Conservation (phyloP, 352 stramenopile species). For the Globisporangium spinosum region DNA sequence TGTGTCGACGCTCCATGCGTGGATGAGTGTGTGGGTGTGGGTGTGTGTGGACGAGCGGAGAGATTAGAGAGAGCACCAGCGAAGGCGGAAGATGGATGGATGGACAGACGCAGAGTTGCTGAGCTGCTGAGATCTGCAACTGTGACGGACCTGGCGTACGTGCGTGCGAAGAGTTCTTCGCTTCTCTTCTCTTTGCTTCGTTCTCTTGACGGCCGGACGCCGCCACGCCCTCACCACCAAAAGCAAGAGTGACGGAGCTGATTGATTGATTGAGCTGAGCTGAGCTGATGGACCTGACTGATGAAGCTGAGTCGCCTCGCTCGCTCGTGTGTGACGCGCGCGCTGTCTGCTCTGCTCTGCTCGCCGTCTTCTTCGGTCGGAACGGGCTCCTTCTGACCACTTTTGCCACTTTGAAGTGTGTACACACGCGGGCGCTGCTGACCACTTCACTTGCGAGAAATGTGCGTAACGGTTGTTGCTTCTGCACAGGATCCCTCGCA, state of each 20-base stretch:
- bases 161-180: background rate
- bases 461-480: conserved; percentile 6
- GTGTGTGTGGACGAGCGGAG: background rate
- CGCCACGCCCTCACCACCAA: background rate
- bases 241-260: background rate
- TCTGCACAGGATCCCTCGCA: background rate
- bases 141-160: background rate
- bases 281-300: background rate
- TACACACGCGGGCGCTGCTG: conserved; percentile 13
- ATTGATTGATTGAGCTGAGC: background rate
- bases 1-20: background rate
- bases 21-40: background rate
- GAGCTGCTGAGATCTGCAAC: background rate
- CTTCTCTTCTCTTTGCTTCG: background rate
- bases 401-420: conserved; percentile 13
- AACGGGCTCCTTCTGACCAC: conserved; percentile 22
- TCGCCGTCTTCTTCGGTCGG: background rate
- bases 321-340: background rate
- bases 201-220: background rate
- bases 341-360: background rate
- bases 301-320: background rate
- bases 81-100: background rate
- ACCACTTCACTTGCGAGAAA: conserved; percentile 11
- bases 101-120: background rate
- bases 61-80: background rate